Conservation (phyloP, 768 basidiomycete species). For the Tulasnella calospora region DNA sequence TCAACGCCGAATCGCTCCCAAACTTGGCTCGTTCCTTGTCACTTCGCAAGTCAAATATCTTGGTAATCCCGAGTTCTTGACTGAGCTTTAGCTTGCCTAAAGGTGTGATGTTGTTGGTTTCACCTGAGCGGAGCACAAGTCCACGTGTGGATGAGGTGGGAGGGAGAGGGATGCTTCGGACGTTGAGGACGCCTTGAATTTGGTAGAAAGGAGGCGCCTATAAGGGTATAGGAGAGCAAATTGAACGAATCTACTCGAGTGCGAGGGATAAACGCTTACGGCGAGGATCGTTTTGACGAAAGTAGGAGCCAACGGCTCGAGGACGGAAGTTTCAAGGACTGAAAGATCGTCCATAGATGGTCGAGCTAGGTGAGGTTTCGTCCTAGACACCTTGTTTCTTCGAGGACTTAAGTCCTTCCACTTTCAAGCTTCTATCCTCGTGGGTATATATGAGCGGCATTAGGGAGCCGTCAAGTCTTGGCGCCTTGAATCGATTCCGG, state of each 20-base stretch:
- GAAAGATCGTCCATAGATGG: background rate
- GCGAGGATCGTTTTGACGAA: background rate
- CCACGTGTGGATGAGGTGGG: background rate
- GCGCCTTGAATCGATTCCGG: too few species aligned
- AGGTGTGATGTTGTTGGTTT: constrained; percentile 59
- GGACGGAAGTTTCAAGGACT: background rate
- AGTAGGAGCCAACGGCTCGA: background rate
- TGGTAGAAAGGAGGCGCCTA: background rate
- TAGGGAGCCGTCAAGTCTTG: too few species aligned
- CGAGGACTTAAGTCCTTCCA: too few species aligned
- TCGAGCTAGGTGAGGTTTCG: too few species aligned
- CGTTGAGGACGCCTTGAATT: constrained; percentile 1
- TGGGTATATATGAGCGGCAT: too few species aligned
- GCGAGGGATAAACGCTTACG: background rate
- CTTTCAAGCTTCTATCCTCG: too few species aligned
- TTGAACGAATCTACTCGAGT: background rate
- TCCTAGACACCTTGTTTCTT: too few species aligned
- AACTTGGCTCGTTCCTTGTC: constrained; percentile 76
- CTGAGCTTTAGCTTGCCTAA: constrained; percentile 52
- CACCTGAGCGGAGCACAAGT: constrained; percentile 60
- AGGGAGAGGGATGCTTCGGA: background rate
- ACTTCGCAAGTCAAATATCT: constrained; percentile 72
- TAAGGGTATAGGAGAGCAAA: background rate
- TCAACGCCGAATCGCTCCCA: constrained; percentile 51
- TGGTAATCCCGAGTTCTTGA: constrained; percentile 56